Evolutionary conservation across 2,329 filamentous ascomycete genomes (phyloP).

Genomic region (Neonectria sp.): DNA sequence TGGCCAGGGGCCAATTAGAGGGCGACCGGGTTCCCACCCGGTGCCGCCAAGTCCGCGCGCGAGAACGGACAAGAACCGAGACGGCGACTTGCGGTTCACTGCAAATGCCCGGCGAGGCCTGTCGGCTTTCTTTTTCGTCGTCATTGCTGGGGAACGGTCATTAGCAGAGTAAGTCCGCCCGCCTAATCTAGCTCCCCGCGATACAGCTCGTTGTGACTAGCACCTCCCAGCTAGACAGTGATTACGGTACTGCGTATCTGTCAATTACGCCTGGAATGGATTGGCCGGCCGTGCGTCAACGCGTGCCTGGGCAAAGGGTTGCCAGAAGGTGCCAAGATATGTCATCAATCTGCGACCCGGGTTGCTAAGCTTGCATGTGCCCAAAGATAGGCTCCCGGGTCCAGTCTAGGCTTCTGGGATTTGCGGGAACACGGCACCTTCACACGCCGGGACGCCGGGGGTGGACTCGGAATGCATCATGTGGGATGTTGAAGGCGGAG

Average conservation of each 20-base stretch:
- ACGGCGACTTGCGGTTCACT: constrained; percentile 1
- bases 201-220: neutral
- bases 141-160: neutral
- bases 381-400: constrained; percentile 41
- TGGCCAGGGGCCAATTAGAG: constrained; percentile 27
- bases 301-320: constrained; percentile 3
- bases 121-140: neutral
- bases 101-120: neutral
- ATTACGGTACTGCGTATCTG: neutral
- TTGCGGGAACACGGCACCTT: constrained; percentile 23
- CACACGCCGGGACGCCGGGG: constrained; percentile 32
- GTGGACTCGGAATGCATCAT: constrained; percentile 33
- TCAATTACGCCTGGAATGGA: constrained; percentile 12
- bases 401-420: constrained; percentile 22
- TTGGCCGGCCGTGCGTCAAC: constrained; percentile 7
- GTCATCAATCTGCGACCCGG: constrained; percentile 35
- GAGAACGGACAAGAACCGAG: constrained; percentile 17
- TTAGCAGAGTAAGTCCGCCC: neutral
- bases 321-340: constrained; percentile 19
- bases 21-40: constrained; percentile 39
- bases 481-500: constrained; percentile 31
- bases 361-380: constrained; percentile 32
- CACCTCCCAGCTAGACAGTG: no score
- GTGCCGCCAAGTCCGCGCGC: constrained; percentile 36
- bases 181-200: neutral